Conservation (phyloP, 2,329 filamentous ascomycete genomes). For the Claviceps sp. region DNA sequence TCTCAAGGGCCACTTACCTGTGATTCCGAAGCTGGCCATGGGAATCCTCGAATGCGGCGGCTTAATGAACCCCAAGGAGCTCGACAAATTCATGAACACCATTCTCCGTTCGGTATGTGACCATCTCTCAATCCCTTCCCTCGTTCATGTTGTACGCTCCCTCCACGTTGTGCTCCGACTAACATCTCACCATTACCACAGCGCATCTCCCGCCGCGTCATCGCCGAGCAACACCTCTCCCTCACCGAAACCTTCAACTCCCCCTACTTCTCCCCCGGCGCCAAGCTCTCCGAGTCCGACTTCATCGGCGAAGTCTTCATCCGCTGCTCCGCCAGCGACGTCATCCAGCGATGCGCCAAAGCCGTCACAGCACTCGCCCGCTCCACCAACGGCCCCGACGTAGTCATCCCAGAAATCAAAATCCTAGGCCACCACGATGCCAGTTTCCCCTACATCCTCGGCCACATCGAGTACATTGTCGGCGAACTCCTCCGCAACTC, state of each 20-base stretch:
- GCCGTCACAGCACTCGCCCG: slow-evolving; percentile 62
- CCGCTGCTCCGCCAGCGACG: slow-evolving; percentile 79
- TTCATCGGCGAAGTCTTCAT: slow-evolving; percentile 95
- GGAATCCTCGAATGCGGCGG: slow-evolving; percentile 83
- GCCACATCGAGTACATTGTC: slow-evolving; percentile 92
- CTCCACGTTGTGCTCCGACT: neutral
- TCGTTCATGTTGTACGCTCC: neutral
- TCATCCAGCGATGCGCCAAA: slow-evolving; percentile 69
- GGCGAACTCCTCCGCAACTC: slow-evolving; percentile 91
- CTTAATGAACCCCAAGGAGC: slow-evolving; percentile 64
- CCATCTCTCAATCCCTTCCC: too few relatives aligned
- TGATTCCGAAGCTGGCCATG: slow-evolving; percentile 90
- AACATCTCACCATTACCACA: slow-evolving; percentile 19
- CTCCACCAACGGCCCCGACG: slow-evolving; percentile 58
- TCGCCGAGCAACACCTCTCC: slow-evolving; percentile 92
- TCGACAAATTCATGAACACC: slow-evolving; percentile 92
- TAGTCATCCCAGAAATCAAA: slow-evolving; percentile 64
- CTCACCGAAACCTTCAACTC: slow-evolving; percentile 89
- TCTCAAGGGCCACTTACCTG: slow-evolving; percentile 75
- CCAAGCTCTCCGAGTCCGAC: slow-evolving; percentile 58
- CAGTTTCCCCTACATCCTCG: slow-evolving; percentile 91
- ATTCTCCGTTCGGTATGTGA: slow-evolving; percentile 67
- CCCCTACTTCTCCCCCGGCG: slow-evolving; percentile 75
- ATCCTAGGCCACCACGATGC: slow-evolving; percentile 77
- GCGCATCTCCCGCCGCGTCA: slow-evolving; percentile 90